phyloP scores from a whole-genome alignment of 1,284 basidiomycete genomes.

The Fomitopsis palustris region DNA sequence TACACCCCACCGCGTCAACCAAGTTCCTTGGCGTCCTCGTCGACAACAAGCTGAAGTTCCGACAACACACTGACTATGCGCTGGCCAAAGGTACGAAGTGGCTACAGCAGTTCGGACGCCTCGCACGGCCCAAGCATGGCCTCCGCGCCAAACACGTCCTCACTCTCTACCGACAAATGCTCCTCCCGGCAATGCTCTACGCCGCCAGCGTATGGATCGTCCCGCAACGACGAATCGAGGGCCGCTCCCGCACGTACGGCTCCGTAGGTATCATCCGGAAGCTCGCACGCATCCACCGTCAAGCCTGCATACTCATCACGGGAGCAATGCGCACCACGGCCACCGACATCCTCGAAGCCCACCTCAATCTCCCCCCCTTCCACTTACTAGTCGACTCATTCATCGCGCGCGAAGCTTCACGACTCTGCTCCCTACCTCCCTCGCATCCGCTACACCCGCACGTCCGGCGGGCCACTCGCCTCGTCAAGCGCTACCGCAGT shows the following conservation, averaged over 20 bases:
- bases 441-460: constrained; percentile 29
- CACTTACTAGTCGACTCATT: constrained; percentile 22
- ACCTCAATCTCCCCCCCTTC: constrained; percentile 31
- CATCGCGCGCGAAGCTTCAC: constrained; percentile 23
- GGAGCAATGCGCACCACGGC: constrained; percentile 33
- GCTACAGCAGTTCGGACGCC: constrained; percentile 17
- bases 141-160: constrained; percentile 9
- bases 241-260: constrained; percentile 10
- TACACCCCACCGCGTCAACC: constrained; percentile 11
- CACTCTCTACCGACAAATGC: constrained; percentile 28
- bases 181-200: constrained; percentile 33
- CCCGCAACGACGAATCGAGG: constrained; percentile 13
- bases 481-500: constrained; percentile 13
- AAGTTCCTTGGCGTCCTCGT: constrained; percentile 35
- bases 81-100: constrained; percentile 28
- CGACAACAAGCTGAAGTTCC: constrained; percentile 32
- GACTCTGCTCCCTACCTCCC: constrained; percentile 29
- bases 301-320: constrained; percentile 28
- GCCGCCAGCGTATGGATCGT: constrained; percentile 33
- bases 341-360: constrained; percentile 28
- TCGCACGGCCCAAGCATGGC: constrained; percentile 22
- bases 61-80: constrained; percentile 26
- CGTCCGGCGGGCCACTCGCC: constrained; percentile 7
- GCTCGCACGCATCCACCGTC: constrained; percentile 28
- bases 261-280: constrained; percentile 3